Percentiles rank a stretch among this genome's conserved stretches.
These are phyloP conservation scores for Aspergillus sergii DNA, from an alignment of 2,329 filamentous ascomycete species.

Conservation along the genomic window DNA sequence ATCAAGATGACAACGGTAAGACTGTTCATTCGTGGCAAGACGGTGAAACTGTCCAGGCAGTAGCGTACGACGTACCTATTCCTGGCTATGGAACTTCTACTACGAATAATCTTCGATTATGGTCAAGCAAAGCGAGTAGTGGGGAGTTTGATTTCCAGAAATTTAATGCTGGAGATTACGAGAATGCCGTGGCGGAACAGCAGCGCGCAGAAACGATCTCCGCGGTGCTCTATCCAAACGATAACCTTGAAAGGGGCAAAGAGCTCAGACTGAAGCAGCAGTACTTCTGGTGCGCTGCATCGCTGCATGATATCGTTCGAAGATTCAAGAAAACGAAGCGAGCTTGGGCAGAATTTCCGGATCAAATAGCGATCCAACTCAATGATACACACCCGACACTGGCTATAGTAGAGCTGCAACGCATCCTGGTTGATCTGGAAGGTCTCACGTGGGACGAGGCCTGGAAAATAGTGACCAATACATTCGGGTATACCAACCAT, in stretches of 20 bases:
- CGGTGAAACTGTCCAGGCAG: constrained; percentile 87
- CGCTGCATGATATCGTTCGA: constrained; percentile 91
- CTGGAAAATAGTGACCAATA: constrained; percentile 77
- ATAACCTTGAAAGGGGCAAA: constrained; percentile 94
- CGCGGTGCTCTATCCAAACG: constrained; percentile 94
- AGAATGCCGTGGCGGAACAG: constrained; percentile 96
- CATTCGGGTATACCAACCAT: constrained; percentile 97
- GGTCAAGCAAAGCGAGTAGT: constrained; percentile 95
- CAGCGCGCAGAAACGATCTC: constrained; percentile 99
- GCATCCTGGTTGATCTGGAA: constrained; percentile 86
- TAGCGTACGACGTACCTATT: constrained; percentile 90
- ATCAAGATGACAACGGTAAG: constrained; percentile 74
- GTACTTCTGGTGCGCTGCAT: constrained; percentile 99
- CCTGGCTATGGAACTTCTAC: constrained; percentile 87
- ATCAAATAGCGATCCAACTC: constrained; percentile 94
- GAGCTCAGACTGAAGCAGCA: constrained; percentile 98
- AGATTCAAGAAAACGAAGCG: constrained; percentile 97
- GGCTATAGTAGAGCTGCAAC: constrained; percentile 92
- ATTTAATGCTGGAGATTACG: constrained; percentile 97
- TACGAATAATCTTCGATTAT: constrained; percentile 94
- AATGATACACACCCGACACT: constrained; percentile 98
- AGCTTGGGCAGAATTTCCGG: constrained; percentile 87
- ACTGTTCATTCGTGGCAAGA: constrained; percentile 79
- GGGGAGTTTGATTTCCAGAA: constrained; percentile 99
- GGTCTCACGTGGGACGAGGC: constrained; percentile 91